A percentile compares a stretch with the other conserved stretches of the same genome.
phyloP scores from a whole-genome alignment of 108 stramenopile species.

The Nannochloropsis salina region DNA sequence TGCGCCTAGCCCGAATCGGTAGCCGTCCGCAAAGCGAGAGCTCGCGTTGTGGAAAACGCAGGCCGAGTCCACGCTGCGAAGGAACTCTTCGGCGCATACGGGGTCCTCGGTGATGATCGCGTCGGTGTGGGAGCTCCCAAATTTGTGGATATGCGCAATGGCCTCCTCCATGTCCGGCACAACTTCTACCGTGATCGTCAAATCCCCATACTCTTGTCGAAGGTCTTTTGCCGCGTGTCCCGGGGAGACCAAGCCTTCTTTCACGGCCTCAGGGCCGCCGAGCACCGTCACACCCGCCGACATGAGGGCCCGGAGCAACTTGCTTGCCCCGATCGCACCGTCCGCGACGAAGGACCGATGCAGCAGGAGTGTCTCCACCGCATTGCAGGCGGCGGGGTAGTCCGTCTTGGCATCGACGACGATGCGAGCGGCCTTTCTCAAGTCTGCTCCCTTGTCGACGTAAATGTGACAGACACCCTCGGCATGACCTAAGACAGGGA shows the following conservation, averaged over 20 bases:
- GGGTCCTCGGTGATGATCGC: slow-evolving; percentile 77
- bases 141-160: slow-evolving; percentile 83
- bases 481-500: slow-evolving; percentile 97
- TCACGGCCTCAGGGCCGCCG: slow-evolving; percentile 74
- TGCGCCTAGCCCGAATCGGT: slow-evolving; percentile 92
- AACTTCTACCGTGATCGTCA: slow-evolving; percentile 86
- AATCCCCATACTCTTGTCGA: slow-evolving; percentile 85
- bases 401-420: slow-evolving; percentile 86
- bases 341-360: slow-evolving; percentile 55
- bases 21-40: slow-evolving; percentile 95
- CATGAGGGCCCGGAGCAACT: slow-evolving; percentile 60
- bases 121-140: slow-evolving; percentile 92
- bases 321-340: background rate
- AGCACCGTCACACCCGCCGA: slow-evolving; percentile 76
- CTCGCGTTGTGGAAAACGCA: slow-evolving; percentile 97
- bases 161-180: slow-evolving; percentile 78
- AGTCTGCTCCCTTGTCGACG: slow-evolving; percentile 74
- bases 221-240: slow-evolving; percentile 42
- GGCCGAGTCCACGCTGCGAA: slow-evolving; percentile 82
- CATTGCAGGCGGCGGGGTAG: slow-evolving; percentile 98
- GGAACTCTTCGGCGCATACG: slow-evolving; percentile 69
- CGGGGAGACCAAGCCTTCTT: slow-evolving; percentile 26
- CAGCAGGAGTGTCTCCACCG: slow-evolving; percentile 90
- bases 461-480: slow-evolving; percentile 98
- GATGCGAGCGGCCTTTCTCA: slow-evolving; percentile 44